phyloP scores from a whole-genome alignment of 2,329 filamentous ascomycete genomes.

The Aspergillus costaricaensis region DNA sequence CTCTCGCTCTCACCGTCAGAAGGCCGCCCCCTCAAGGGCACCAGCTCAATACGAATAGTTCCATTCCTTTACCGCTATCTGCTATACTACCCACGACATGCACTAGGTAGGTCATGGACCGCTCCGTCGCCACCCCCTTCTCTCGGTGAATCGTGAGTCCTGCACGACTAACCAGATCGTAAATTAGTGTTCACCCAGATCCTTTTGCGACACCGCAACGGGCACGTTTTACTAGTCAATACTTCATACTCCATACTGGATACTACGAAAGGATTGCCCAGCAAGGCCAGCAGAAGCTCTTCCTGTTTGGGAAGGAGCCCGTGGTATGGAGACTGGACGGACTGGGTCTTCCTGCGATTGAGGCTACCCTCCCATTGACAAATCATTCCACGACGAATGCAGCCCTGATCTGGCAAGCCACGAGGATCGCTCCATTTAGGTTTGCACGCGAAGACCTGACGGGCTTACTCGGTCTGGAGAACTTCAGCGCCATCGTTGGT shows the following conservation, averaged over 20 bases:
- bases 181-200: no score
- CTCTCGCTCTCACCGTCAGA: no score
- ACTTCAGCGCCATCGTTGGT: not conserved
- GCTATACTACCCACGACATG: no score
- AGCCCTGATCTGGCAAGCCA: conserved; percentile 13
- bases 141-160: no score
- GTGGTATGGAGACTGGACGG: not conserved
- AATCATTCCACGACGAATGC: conserved; percentile 12
- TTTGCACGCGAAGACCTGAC: conserved; percentile 8
- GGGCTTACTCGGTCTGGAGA: conserved; percentile 13
- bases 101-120: no score
- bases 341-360: not conserved
- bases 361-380: conserved; percentile 10
- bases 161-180: no score
- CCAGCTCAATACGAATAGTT: no score
- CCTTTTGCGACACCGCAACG: no score
- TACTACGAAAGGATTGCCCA: not conserved
- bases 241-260: not conserved
- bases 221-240: not conserved
- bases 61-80: no score
- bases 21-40: no score
- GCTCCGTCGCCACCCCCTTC: no score
- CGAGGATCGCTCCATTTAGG: conserved; percentile 15
- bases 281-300: conserved; percentile 1
- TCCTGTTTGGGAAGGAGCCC: conserved; percentile 6